These are phyloP conservation scores for Vitis cinerea DNA, from an alignment of 164 flowering plant species.

Conservation along the genomic window DNA sequence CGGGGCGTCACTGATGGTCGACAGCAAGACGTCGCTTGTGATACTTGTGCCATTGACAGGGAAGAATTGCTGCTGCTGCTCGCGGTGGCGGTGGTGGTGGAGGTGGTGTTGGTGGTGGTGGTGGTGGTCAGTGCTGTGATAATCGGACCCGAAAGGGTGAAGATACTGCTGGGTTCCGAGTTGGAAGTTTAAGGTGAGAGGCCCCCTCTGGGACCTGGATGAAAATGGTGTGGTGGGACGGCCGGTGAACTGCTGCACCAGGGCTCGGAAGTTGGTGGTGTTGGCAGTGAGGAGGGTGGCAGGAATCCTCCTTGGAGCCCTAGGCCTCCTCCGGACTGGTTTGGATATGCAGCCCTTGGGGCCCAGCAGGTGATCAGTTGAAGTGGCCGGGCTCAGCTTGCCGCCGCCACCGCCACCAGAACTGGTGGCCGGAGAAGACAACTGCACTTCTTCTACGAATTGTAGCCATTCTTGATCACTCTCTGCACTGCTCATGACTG, in stretches of 20 bases:
- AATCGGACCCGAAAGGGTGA: no score
- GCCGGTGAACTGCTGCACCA: constrained; percentile 57
- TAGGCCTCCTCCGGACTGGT: constrained; percentile 25
- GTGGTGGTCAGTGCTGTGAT: no score
- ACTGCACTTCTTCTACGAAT: constrained; percentile 2
- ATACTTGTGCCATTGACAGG: background rate
- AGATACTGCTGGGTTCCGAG: constrained; percentile 6
- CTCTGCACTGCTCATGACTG: no score
- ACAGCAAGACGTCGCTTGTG: background rate
- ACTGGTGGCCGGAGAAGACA: no score
- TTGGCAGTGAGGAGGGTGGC: constrained; percentile 41
- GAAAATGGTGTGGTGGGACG: constrained; percentile 24
- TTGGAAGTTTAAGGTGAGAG: constrained; percentile 32
- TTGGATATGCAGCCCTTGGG: constrained; percentile 17
- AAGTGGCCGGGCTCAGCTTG: background rate
- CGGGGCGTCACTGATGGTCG: background rate
- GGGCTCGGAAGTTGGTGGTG: constrained; percentile 39
- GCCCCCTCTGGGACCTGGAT: constrained; percentile 18
- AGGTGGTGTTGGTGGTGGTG: no score
- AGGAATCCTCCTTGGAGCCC: constrained; percentile 36
- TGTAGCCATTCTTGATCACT: background rate
- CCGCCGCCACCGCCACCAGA: no score
- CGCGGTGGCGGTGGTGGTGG: no score
- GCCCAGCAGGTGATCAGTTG: background rate
- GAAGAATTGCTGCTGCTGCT: no score